A percentile compares a stretch with the other conserved stretches of the same genome.
phyloP scores from a whole-genome alignment of 352 stramenopile species.

The Thraustochytrium striatum region DNA sequence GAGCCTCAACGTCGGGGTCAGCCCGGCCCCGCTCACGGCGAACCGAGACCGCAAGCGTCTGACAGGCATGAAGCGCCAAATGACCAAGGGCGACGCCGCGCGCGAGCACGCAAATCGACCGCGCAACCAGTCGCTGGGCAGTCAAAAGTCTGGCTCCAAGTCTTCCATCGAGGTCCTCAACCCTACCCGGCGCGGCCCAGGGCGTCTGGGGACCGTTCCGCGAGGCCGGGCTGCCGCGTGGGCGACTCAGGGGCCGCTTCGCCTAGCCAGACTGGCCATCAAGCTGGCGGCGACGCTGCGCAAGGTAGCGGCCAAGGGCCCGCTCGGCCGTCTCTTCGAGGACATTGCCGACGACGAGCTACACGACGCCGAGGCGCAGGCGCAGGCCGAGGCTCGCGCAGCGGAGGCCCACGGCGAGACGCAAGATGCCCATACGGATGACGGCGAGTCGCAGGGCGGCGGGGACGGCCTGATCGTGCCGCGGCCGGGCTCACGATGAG shows the following conservation, averaged over 20 bases:
- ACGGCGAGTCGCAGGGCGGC: neutral
- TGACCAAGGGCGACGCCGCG: neutral
- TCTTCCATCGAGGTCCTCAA: conserved; percentile 44
- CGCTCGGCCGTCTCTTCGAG: too few relatives aligned
- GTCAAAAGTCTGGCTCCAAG: neutral
- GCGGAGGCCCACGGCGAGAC: too few relatives aligned
- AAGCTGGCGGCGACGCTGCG: too few relatives aligned
- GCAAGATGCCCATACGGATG: too few relatives aligned
- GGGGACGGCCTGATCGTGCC: neutral
- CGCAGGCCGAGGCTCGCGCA: too few relatives aligned
- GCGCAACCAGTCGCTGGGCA: conserved; percentile 1
- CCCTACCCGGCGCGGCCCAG: conserved; percentile 3
- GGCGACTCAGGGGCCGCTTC: neutral
- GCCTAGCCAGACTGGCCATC: too few relatives aligned
- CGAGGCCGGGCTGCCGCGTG: neutral
- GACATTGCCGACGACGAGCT: too few relatives aligned
- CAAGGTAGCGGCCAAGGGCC: too few relatives aligned
- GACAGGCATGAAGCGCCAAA: conserved; percentile 37
- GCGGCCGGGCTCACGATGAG: neutral
- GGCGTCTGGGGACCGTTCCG: conserved; percentile 37
- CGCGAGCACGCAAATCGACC: neutral
- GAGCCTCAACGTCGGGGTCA: too few relatives aligned
- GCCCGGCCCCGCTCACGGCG: too few relatives aligned
- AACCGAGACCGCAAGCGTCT: neutral
- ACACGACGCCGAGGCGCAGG: too few relatives aligned